Conservation (phyloP, 192 early-diverging fungal genomes). For the Globomyces pollinis-pini region DNA sequence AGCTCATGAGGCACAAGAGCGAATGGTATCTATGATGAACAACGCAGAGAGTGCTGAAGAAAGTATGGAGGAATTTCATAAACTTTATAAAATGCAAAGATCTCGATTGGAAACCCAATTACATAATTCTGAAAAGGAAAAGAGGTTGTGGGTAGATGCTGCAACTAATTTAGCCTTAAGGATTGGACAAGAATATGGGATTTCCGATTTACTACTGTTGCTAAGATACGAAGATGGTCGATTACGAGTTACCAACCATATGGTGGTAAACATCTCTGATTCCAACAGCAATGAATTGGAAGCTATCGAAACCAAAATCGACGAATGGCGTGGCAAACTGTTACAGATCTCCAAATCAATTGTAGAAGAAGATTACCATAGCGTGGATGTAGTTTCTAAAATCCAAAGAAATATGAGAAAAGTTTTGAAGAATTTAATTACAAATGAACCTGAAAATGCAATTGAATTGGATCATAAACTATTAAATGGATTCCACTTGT, state of each 20-base stretch:
- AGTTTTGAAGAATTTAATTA: slow-evolving; percentile 39
- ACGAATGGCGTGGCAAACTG: slow-evolving; percentile 40
- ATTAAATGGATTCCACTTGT: slow-evolving; percentile 38
- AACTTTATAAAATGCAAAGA: slow-evolving; percentile 51
- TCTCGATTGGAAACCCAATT: slow-evolving; percentile 44
- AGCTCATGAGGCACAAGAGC: slow-evolving; percentile 46
- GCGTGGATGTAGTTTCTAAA: slow-evolving; percentile 40
- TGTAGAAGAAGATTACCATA: slow-evolving; percentile 48
- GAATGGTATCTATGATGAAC: slow-evolving; percentile 41
- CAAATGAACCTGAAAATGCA: slow-evolving; percentile 28
- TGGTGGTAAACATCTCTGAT: slow-evolving; percentile 41
- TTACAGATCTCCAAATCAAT: slow-evolving; percentile 40
- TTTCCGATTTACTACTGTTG: slow-evolving; percentile 37
- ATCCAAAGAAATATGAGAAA: slow-evolving; percentile 42
- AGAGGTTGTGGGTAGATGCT: slow-evolving; percentile 52
- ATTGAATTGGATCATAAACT: slow-evolving; percentile 39
- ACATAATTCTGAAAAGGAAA: slow-evolving; percentile 41
- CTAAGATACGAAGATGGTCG: slow-evolving; percentile 45
- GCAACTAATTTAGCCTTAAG: slow-evolving; percentile 44
- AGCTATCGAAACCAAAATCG: slow-evolving; percentile 41
- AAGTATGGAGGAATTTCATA: slow-evolving; percentile 51
- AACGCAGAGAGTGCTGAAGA: slow-evolving; percentile 49
- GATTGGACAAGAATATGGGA: slow-evolving; percentile 48
- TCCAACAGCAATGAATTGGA: slow-evolving; percentile 38
- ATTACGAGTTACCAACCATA: slow-evolving; percentile 39